Conservation (phyloP, 306 rosid genomes). For the Rosa rugosa region DNA sequence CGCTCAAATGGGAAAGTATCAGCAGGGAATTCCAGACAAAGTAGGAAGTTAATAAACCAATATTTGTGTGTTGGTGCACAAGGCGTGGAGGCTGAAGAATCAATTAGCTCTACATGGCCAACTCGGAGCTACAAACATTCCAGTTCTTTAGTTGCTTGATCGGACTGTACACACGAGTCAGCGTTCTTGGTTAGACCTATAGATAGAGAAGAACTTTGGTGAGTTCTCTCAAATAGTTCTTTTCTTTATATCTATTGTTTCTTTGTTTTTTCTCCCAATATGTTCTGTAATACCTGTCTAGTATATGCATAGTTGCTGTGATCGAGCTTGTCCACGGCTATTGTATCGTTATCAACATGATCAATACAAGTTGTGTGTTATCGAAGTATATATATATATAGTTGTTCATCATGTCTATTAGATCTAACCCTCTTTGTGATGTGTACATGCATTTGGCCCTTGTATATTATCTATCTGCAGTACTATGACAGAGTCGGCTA, state of each 20-base stretch:
- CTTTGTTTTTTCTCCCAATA: neutral
- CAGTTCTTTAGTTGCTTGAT: slow-evolving; percentile 57
- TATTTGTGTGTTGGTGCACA: slow-evolving; percentile 75
- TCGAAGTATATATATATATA: neutral
- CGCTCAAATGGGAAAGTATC: slow-evolving; percentile 32
- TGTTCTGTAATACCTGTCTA: neutral
- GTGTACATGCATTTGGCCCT: neutral
- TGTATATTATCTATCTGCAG: neutral
- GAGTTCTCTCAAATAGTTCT: slow-evolving; percentile 9
- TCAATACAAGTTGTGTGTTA: neutral
- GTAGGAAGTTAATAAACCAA: slow-evolving; percentile 60
- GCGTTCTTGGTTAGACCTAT: neutral
- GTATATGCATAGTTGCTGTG: slow-evolving; percentile 4
- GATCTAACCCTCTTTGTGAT: neutral
- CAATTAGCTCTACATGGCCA: slow-evolving; percentile 42
- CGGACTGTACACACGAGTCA: slow-evolving; percentile 20
- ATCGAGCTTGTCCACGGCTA: neutral
- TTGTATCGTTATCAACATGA: neutral
- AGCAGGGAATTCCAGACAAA: slow-evolving; percentile 32
- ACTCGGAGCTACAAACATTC: slow-evolving; percentile 36
- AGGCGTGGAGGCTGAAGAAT: slow-evolving; percentile 45
- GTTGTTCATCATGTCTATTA: neutral
- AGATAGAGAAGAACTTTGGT: slow-evolving; percentile 7
- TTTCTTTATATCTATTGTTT: neutral
- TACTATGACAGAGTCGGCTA: neutral